phyloP scores from a whole-genome alignment of 306 rosid genomes.

The Gynostemma pentaphyllum region DNA sequence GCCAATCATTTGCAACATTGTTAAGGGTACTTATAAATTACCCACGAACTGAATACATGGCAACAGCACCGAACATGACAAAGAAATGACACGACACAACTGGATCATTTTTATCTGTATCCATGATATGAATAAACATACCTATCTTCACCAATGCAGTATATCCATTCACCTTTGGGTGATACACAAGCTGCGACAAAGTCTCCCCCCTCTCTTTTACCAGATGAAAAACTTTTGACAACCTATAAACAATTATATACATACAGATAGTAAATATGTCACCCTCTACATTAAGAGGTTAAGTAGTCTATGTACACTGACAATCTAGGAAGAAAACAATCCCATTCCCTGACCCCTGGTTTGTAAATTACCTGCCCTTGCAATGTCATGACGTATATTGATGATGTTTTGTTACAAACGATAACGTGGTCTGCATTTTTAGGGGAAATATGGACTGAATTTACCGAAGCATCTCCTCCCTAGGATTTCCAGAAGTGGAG shows the following conservation, averaged over 20 bases:
- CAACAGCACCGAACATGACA: background rate
- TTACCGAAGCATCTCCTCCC: slow-evolving; percentile 99
- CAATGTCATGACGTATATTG: slow-evolving; percentile 89
- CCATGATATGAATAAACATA: slow-evolving; percentile 9
- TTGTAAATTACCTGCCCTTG: slow-evolving; percentile 81
- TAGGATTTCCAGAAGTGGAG: slow-evolving; percentile 18
- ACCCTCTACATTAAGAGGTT: no score
- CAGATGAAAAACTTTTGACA: slow-evolving; percentile 97
- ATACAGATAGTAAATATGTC: background rate
- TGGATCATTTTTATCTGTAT: background rate
- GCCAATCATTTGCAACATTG: slow-evolving; percentile 3
- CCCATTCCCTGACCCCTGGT: background rate
- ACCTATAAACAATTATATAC: slow-evolving; percentile 30
- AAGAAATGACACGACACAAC: background rate
- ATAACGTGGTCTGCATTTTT: slow-evolving; percentile 74
- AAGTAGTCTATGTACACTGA: background rate
- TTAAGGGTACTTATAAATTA: background rate
- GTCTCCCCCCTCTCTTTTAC: slow-evolving; percentile 99
- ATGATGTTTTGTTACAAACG: slow-evolving; percentile 93
- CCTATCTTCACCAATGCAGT: slow-evolving; percentile 99
- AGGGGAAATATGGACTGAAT: slow-evolving; percentile 89
- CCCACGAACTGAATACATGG: no score
- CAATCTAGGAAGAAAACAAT: background rate
- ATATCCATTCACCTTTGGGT: slow-evolving; percentile 99
- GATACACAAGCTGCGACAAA: slow-evolving; percentile 87